Conservation (phyloP, 1,139 yeast species). For the Zygotorulaspora mrakii region DNA sequence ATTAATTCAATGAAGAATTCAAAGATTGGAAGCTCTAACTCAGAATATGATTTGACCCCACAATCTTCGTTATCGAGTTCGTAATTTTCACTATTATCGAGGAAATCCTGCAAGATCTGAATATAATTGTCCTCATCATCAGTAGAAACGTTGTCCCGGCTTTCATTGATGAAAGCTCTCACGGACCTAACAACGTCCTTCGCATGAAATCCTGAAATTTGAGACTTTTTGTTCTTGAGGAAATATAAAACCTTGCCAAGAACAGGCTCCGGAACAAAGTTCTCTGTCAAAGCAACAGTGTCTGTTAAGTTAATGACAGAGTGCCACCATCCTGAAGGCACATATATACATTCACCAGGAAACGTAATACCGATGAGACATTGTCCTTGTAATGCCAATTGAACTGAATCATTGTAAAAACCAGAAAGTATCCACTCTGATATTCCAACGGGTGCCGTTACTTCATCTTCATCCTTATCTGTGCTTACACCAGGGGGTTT, state of each 20-base stretch:
- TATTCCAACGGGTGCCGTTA: conserved; percentile 84
- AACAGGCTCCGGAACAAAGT: conserved; percentile 69
- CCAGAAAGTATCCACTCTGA: conserved; percentile 90
- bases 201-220: conserved; percentile 75
- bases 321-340: conserved; percentile 98
- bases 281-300: conserved; percentile 77
- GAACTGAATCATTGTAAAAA: conserved; percentile 58
- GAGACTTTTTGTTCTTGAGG: conserved; percentile 61
- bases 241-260: conserved; percentile 61
- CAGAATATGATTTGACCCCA: conserved; percentile 37
- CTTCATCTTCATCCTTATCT: conserved; percentile 75
- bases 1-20: conserved; percentile 52
- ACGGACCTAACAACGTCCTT: conserved; percentile 46
- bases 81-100: conserved; percentile 24
- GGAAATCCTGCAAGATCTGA: conserved; percentile 26
- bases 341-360: conserved; percentile 82
- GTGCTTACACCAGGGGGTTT: conserved; percentile 86
- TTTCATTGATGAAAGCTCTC: conserved; percentile 28
- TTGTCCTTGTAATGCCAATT: conserved; percentile 38
- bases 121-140: conserved; percentile 16
- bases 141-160: conserved; percentile 5
- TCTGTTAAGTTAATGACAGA: conserved; percentile 78
- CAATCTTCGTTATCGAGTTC: conserved; percentile 40
- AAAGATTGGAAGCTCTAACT: conserved; percentile 49
- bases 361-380: conserved; percentile 69